A percentile compares a stretch with the other conserved stretches of the same genome.
phyloP scores from a whole-genome alignment of 2,329 filamentous ascomycete genomes.

The Pseudodiploospora longispora region DNA sequence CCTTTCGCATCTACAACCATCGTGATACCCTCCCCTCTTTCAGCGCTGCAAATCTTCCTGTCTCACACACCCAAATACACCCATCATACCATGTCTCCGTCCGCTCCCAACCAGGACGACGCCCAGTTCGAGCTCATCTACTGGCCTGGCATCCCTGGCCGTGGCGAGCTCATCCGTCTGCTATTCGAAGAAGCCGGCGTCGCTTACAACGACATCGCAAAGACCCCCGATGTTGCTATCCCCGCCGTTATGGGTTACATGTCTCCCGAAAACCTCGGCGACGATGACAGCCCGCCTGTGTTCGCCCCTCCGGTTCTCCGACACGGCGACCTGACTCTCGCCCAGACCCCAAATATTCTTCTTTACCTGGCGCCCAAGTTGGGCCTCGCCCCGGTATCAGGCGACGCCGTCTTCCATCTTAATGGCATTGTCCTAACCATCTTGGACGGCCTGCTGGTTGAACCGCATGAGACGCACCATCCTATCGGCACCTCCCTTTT shows the following conservation, averaged over 20 bases:
- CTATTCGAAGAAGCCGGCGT: constrained; percentile 60
- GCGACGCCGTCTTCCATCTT: constrained; percentile 44
- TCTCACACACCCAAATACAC: no score
- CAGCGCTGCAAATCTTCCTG: no score
- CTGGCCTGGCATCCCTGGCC: constrained; percentile 64
- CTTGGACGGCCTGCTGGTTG: constrained; percentile 61
- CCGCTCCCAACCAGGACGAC: constrained; percentile 19
- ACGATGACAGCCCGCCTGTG: constrained; percentile 53
- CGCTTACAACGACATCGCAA: constrained; percentile 51
- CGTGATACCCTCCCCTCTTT: no score
- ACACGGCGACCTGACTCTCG: constrained; percentile 53
- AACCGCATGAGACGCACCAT: constrained; percentile 70
- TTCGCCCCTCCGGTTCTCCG: constrained; percentile 61
- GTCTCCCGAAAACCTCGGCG: constrained; percentile 35
- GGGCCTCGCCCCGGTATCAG: constrained; percentile 40
- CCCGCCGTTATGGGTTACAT: constrained; percentile 41
- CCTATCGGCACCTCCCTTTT: constrained; percentile 51
- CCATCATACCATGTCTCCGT: no score
- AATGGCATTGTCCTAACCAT: constrained; percentile 60
- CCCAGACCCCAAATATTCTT: constrained; percentile 66
- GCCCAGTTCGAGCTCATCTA: constrained; percentile 59
- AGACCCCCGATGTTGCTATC: constrained; percentile 38
- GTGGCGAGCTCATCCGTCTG: constrained; percentile 67
- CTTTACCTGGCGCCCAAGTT: constrained; percentile 58
- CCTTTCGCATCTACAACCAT: no score